A percentile compares a stretch with the other conserved stretches of the same genome.
These are phyloP conservation scores for Pseudocohnilembus persalinus DNA, from an alignment of 169 alveolate species.

Conservation along the genomic window DNA sequence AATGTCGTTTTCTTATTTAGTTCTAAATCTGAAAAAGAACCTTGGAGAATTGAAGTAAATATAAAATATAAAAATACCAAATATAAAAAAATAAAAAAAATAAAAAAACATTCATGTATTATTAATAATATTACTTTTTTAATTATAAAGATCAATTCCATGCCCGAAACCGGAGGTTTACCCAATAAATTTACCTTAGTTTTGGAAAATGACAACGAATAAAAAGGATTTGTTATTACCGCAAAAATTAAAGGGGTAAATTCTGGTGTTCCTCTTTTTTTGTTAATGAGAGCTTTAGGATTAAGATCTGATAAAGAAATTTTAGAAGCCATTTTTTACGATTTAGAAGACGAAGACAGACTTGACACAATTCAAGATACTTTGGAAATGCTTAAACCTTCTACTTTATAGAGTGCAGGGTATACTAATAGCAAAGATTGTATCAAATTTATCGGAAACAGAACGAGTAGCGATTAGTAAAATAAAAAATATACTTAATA, in stretches of 20 bases:
- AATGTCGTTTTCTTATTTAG: slow-evolving; percentile 98
- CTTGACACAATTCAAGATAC: slow-evolving; percentile 40
- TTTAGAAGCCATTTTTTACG: slow-evolving; percentile 86
- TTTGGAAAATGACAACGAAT: slow-evolving; percentile 69
- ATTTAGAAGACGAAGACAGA: slow-evolving; percentile 93
- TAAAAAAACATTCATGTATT: slow-evolving; percentile 94
- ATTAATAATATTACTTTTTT: slow-evolving; percentile 87
- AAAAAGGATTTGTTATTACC: slow-evolving; percentile 92
- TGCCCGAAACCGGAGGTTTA: slow-evolving; percentile 43
- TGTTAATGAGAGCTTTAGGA: slow-evolving; percentile 98
- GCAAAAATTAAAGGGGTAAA: slow-evolving; percentile 96
- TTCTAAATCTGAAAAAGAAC: slow-evolving; percentile 94
- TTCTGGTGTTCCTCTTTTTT: slow-evolving; percentile 95
- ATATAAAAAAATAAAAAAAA: slow-evolving; percentile 87
- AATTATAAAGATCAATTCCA: slow-evolving; percentile 59
- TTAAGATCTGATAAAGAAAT: slow-evolving; percentile 88
- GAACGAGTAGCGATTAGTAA: slow-evolving; percentile 95
- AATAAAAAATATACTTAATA: no score
- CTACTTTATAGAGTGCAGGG: slow-evolving; percentile 94
- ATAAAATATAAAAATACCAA: neutral
- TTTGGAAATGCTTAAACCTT: slow-evolving; percentile 95
- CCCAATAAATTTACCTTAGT: slow-evolving; percentile 57
- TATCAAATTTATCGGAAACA: slow-evolving; percentile 93
- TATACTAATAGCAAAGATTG: slow-evolving; percentile 92
- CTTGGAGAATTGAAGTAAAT: slow-evolving; percentile 96